Percentiles rank a stretch among this genome's conserved stretches.
These are phyloP conservation scores for Seiridium cupressi DNA, from an alignment of 2,329 filamentous ascomycete genomes.

Conservation along the genomic window DNA sequence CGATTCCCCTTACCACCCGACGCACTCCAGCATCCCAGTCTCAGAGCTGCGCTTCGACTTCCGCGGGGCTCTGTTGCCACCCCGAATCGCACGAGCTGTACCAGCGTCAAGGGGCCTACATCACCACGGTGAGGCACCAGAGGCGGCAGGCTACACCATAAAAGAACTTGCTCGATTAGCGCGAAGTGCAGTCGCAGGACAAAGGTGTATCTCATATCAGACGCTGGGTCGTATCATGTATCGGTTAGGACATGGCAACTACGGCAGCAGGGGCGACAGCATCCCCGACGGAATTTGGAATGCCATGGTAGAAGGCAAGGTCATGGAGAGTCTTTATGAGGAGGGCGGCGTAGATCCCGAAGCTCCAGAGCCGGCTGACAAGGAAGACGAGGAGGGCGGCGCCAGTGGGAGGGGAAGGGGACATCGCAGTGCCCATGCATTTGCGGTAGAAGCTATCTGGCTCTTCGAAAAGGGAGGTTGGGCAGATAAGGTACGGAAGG, in stretches of 20 bases:
- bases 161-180: constrained; percentile 79
- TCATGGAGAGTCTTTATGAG: constrained; percentile 73
- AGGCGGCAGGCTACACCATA: constrained; percentile 92
- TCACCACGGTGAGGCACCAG: constrained; percentile 89
- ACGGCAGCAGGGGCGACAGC: constrained; percentile 64
- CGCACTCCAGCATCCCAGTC: constrained; percentile 67
- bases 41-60: constrained; percentile 88
- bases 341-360: constrained; percentile 61
- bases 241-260: constrained; percentile 71
- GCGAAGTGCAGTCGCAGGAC: constrained; percentile 77
- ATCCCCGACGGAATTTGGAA: constrained; percentile 81
- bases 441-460: constrained; percentile 89
- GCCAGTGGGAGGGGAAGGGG: constrained; percentile 40
- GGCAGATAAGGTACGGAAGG: constrained; percentile 52
- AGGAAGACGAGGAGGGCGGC: neutral
- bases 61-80: constrained; percentile 74
- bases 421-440: constrained; percentile 78
- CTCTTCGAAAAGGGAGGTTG: constrained; percentile 71
- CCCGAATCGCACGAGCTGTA: constrained; percentile 69
- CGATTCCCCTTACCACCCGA: constrained; percentile 79
- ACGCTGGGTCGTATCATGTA: constrained; percentile 84
- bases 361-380: neutral
- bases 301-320: constrained; percentile 71
- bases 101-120: constrained; percentile 80
- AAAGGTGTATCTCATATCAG: constrained; percentile 89